phyloP scores from a whole-genome alignment of 1,139 yeast species.

The Geotrichum aggregatum region DNA sequence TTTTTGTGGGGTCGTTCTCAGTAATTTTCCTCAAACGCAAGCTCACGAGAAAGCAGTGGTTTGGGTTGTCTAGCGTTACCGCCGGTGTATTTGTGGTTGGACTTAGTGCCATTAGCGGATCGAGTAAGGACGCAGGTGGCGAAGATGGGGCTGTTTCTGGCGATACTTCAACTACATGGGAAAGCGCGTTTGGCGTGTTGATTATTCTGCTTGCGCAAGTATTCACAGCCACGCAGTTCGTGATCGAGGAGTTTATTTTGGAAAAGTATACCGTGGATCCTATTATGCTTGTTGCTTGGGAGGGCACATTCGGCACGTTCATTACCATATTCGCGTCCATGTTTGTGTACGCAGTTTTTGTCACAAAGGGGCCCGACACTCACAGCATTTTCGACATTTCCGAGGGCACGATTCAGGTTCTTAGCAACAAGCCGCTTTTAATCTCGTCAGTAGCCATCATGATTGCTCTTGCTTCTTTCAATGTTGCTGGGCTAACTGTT shows the following conservation, averaged over 20 bases:
- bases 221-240: conserved; percentile 72
- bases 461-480: conserved; percentile 69
- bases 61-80: conserved; percentile 56
- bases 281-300: conserved; percentile 64
- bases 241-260: conserved; percentile 68
- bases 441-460: conserved; percentile 59
- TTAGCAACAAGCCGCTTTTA: conserved; percentile 43
- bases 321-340: conserved; percentile 45
- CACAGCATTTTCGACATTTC: conserved; percentile 55
- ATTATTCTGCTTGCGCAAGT: conserved; percentile 60
- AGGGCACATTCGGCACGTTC: conserved; percentile 63
- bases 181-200: conserved; percentile 50
- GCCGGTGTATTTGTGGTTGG: conserved; percentile 73
- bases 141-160: conserved; percentile 48
- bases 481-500: conserved; percentile 68
- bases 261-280: conserved; percentile 55
- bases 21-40: conserved; percentile 56
- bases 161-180: conserved; percentile 21
- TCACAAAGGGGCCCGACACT: conserved; percentile 44
- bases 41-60: conserved; percentile 65
- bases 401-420: conserved; percentile 51
- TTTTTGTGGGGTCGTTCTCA: conserved; percentile 72
- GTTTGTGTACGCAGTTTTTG: conserved; percentile 44
- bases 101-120: conserved; percentile 50
- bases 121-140: conserved; percentile 40